Evolutionary conservation across 176 grass and related monocot species (phyloP).

Genomic region (Eremochloa ophiuroides): DNA sequence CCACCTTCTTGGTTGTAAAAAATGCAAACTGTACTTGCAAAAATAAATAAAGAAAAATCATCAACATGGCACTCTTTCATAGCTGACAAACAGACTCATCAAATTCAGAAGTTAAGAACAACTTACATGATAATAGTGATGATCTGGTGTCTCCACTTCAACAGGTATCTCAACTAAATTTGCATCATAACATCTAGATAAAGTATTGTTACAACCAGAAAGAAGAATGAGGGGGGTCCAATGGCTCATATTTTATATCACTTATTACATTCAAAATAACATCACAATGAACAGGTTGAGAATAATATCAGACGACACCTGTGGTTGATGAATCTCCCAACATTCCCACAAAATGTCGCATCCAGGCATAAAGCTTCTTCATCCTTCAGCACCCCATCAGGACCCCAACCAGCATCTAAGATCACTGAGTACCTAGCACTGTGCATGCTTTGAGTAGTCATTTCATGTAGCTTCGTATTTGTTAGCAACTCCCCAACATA

Average conservation of each 20-base stretch:
- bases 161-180: constrained; percentile 74
- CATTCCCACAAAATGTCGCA: constrained; percentile 74
- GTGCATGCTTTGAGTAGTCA: constrained; percentile 25
- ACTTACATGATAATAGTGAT: constrained; percentile 77
- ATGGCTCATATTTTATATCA: neutral
- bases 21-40: constrained; percentile 51
- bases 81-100: neutral
- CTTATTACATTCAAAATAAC: neutral
- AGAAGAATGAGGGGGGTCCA: neutral
- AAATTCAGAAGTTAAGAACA: neutral
- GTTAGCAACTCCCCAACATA: constrained; percentile 78
- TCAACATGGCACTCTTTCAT: neutral
- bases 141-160: constrained; percentile 68
- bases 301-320: constrained; percentile 37
- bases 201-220: constrained; percentile 14
- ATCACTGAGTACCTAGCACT: constrained; percentile 47
- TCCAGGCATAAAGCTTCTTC: constrained; percentile 69
- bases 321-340: constrained; percentile 76
- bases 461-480: constrained; percentile 51
- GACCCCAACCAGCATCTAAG: constrained; percentile 65
- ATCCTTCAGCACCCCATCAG: constrained; percentile 36
- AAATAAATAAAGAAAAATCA: neutral
- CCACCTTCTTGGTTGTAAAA: constrained; percentile 73
- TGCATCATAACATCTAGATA: constrained; percentile 66
- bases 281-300: neutral